phyloP scores from a whole-genome alignment of 2,329 filamentous ascomycete genomes.

The Apiospora saccharicola region DNA sequence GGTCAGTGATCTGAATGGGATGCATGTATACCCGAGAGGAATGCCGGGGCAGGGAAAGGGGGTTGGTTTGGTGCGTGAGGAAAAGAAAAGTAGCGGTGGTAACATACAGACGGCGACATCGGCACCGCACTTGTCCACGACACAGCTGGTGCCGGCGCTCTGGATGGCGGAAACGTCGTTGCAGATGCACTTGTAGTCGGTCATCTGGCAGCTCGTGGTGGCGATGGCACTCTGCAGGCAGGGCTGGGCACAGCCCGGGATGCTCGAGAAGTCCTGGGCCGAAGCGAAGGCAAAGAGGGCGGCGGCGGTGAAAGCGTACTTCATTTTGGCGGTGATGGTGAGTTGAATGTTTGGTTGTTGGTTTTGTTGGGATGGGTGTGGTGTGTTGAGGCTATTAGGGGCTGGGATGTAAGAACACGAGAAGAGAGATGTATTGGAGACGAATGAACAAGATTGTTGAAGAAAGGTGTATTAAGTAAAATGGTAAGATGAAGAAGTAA shows the following conservation, averaged over 20 bases:
- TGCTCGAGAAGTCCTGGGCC: slow-evolving; percentile 35
- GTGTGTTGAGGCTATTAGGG: neutral
- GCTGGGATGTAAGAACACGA: neutral
- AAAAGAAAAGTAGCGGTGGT: too few species aligned
- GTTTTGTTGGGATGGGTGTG: neutral
- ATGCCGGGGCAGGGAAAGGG: neutral
- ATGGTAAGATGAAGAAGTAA: neutral
- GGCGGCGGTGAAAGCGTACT: slow-evolving; percentile 34
- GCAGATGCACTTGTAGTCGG: slow-evolving; percentile 40
- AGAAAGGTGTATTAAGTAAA: neutral
- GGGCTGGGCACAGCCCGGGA: slow-evolving; percentile 35
- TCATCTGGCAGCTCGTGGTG: slow-evolving; percentile 31
- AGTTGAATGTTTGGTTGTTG: neutral
- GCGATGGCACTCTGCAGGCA: slow-evolving; percentile 34
- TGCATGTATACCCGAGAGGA: neutral
- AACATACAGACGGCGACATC: slow-evolving; percentile 29
- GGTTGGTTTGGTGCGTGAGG: neutral
- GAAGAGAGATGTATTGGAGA: neutral
- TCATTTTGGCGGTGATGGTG: slow-evolving; percentile 34
- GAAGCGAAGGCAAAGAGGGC: slow-evolving; percentile 34
- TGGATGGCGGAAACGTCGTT: slow-evolving; percentile 32
- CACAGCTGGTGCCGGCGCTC: slow-evolving; percentile 33
- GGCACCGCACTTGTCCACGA: slow-evolving; percentile 34
- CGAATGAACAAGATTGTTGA: neutral
- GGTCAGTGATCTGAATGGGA: neutral